phyloP scores from a whole-genome alignment of 345 rosid genomes.

The Nasturtium officinale region DNA sequence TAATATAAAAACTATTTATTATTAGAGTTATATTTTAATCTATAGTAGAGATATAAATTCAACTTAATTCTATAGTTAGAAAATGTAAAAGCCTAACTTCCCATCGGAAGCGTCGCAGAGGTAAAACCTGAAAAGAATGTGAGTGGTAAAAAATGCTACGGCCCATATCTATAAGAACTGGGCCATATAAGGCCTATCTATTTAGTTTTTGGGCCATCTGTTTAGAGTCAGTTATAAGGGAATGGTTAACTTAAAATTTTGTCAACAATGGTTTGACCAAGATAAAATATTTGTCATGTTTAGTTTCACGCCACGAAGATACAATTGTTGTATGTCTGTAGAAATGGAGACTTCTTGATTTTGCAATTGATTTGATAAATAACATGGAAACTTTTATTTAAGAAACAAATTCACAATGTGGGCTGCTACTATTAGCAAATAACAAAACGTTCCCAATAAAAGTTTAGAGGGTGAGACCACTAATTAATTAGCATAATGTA shows the following conservation, averaged over 20 bases:
- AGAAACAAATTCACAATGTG: not conserved
- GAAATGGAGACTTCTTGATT: not conserved
- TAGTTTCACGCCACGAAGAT: not conserved
- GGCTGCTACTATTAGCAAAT: not conserved
- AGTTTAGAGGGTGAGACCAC: too few relatives aligned
- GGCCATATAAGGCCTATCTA: too few relatives aligned
- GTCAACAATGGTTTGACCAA: too few relatives aligned
- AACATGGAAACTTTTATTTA: not conserved
- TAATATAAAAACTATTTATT: too few relatives aligned
- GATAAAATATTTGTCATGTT: too few relatives aligned
- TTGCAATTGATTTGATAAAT: not conserved
- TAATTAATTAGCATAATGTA: too few relatives aligned
- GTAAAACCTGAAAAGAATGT: not conserved
- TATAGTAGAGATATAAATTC: too few relatives aligned
- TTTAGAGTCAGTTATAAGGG: not conserved
- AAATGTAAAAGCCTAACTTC: too few relatives aligned
- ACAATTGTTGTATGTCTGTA: not conserved
- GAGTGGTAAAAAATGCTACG: not conserved
- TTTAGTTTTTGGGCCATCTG: not conserved
- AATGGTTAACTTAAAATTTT: not conserved
- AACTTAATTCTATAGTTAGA: too few relatives aligned
- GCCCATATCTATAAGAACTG: slow-evolving; percentile 1
- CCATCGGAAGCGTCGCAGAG: not conserved
- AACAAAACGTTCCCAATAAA: too few relatives aligned
- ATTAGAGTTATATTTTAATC: too few relatives aligned